Evolutionary conservation across 2,329 filamentous ascomycete genomes (phyloP), one percentile per base, ranked within the genome.

Genomic region (Cytospora piceicola): DNA sequence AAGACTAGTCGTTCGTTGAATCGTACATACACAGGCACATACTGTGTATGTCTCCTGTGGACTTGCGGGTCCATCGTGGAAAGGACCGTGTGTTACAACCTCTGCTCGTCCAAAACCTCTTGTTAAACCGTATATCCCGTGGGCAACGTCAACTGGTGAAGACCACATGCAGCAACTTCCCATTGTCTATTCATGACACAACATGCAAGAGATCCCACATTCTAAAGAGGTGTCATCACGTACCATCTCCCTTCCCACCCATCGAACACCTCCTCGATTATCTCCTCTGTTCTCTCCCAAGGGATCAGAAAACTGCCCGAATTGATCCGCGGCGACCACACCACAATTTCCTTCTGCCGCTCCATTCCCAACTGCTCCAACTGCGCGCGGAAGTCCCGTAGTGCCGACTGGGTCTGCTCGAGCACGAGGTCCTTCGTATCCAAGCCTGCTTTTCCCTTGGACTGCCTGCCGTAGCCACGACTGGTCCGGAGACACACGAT

Each of bases 301-400:
- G 68, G 69, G 20, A 72, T 70, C 46, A 63, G 64, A 58, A 71
- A 71, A 6, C 66, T 61, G 12, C 70, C 71, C 20, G 72, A 70
- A 39, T 71, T 73, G 64, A 73, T 70, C 62, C 59, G 65, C 12
- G 70, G 68, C 52, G 71, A 73, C 56, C 69, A 72, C 12, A 72
- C 39, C 9, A 64, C 61, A 54, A 58, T 27, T 1, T 56, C 36
- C 34, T 51, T 49, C 14, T 58, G 46, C 14, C 20, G 36, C 20
- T 55, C 62, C 36, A 58, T 51, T 9, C 67, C 68, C 49, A 71
- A 46, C 58, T 60, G 29, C n/a, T 68, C 69, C 27, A 72, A 36
- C 56, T 65, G 58, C 24, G 36, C 32, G 24, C 70, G 61, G 34
- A 71, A 65, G 32, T 65, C 61, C n/a, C 36, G 27, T 34, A 72